Evolutionary conservation across 2,329 filamentous ascomycete species (phyloP), one percentile per base, ranked within the genome.

Genomic region (Rhynchosporium graminicola): DNA sequence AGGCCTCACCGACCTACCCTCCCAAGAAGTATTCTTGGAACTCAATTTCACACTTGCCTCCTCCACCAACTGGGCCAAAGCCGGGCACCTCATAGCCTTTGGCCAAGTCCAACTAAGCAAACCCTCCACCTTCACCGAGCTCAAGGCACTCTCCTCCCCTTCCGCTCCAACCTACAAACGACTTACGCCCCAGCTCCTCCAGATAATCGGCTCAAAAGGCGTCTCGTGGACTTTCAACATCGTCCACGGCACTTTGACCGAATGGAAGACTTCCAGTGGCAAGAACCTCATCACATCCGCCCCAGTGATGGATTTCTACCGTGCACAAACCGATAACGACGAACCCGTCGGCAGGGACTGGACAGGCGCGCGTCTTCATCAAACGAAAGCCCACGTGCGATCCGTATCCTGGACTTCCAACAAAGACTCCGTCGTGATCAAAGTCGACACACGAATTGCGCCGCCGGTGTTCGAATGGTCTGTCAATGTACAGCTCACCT

Each of bases 261-360:
- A 75, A 58, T 79, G 82, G 74, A 75, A 50, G 13, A 33, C 71
- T 12, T 74, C 79, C 12, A 38, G 59, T 6, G 67, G 63, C 7
- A 61, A 65, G 29, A 80, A 80, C 65, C 69, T 82, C 33, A 76
- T 84, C 55, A 78, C 77, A 3, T 71, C 77, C 36, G 79, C 80
- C 0, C 68, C 80, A 2, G 66, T 74, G 1, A 77, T 87, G 46
- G 79, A 80, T 65, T 83, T 90, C 71, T 89, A 87, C 77, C 85
- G 87, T 45, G 83, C 87, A 0, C 78, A 82, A 43, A 89, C 87
- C 0, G 85, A 89, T 74, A 89, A 89, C 70, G 87, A 90, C 70
- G 77, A 79, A 3, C 81, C 81, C 0, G 83, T 84, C 66, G 86
- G 84, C 0, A 76, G 78, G 57, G 80, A 87, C 64, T 90, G 87